These are phyloP conservation scores for Zopfochytrium polystomum DNA, from an alignment of 371 early-diverging fungal species.

Conservation along the genomic window DNA sequence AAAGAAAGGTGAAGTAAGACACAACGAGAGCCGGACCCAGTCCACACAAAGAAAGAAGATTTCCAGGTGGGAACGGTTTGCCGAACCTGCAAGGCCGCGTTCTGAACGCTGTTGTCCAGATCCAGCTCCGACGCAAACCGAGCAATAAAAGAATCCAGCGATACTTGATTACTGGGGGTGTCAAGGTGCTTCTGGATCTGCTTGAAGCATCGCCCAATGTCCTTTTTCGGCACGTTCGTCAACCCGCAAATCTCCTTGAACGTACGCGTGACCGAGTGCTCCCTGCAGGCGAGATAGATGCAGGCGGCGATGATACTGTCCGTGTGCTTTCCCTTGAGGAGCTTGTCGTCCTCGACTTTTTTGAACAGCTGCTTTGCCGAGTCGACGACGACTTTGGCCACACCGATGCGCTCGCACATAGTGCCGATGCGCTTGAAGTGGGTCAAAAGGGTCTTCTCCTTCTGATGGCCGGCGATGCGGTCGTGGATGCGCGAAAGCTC, in stretches of 20 bases:
- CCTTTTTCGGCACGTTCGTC: slow-evolving; percentile 90
- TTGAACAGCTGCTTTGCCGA: slow-evolving; percentile 96
- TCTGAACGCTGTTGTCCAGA: slow-evolving; percentile 68
- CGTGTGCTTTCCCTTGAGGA: slow-evolving; percentile 83
- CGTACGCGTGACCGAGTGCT: slow-evolving; percentile 89
- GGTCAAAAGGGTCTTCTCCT: slow-evolving; percentile 78
- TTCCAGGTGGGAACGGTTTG: too few species aligned
- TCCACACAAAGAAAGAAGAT: not conserved
- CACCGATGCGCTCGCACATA: slow-evolving; percentile 85
- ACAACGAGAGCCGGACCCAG: not conserved
- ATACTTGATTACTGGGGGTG: slow-evolving; percentile 63
- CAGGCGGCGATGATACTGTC: slow-evolving; percentile 94
- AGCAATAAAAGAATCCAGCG: slow-evolving; percentile 75
- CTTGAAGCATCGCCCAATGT: slow-evolving; percentile 87
- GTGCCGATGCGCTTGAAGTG: slow-evolving; percentile 38
- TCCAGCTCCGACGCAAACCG: slow-evolving; percentile 83
- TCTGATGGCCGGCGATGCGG: slow-evolving; percentile 71
- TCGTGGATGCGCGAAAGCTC: slow-evolving; percentile 42
- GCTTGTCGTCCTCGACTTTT: slow-evolving; percentile 73
- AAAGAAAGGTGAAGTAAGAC: too few species aligned
- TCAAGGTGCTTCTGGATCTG: slow-evolving; percentile 64
- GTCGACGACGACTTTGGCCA: slow-evolving; percentile 85
- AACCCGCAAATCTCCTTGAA: slow-evolving; percentile 96
- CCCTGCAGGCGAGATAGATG: slow-evolving; percentile 95
- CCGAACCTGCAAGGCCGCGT: slow-evolving; percentile 53